These are phyloP conservation scores for Monilinia fructigena DNA, from an alignment of 2,329 filamentous ascomycete genomes.

Conservation along the genomic window DNA sequence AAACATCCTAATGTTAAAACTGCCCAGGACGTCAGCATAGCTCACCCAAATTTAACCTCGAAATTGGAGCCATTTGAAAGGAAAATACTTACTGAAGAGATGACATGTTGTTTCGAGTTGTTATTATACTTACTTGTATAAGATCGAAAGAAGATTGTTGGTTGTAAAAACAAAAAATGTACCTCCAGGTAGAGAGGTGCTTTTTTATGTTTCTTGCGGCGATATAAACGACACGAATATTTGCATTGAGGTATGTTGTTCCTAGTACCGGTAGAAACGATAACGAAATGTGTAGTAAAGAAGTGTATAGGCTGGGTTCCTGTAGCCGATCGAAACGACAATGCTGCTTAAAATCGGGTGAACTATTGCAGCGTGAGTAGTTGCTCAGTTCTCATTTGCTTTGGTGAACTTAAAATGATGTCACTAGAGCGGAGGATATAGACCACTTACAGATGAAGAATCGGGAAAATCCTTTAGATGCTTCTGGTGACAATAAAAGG, in stretches of 20 bases:
- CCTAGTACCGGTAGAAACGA: not conserved
- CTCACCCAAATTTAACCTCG: not conserved
- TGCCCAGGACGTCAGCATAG: not conserved
- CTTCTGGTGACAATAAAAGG: not conserved
- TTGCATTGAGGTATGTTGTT: not conserved
- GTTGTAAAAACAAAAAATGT: too few species aligned
- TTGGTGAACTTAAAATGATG: not conserved
- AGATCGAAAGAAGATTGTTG: not conserved
- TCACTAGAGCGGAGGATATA: not conserved
- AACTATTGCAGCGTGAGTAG: not conserved
- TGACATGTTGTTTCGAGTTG: not conserved
- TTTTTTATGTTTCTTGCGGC: not conserved
- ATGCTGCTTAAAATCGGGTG: not conserved
- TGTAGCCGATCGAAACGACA: not conserved
- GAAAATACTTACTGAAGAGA: not conserved
- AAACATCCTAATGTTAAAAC: conserved; percentile 1
- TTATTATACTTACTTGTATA: not conserved
- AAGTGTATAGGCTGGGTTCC: not conserved
- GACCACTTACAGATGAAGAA: not conserved
- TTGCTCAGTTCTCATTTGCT: not conserved
- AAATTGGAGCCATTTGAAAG: not conserved
- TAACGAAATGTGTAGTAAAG: not conserved
- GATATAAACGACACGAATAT: not conserved
- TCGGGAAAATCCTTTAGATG: not conserved
- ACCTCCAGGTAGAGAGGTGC: not conserved